Evolutionary conservation across 345 rosid species (phyloP).

Genomic region (Sapria himalayana): DNA sequence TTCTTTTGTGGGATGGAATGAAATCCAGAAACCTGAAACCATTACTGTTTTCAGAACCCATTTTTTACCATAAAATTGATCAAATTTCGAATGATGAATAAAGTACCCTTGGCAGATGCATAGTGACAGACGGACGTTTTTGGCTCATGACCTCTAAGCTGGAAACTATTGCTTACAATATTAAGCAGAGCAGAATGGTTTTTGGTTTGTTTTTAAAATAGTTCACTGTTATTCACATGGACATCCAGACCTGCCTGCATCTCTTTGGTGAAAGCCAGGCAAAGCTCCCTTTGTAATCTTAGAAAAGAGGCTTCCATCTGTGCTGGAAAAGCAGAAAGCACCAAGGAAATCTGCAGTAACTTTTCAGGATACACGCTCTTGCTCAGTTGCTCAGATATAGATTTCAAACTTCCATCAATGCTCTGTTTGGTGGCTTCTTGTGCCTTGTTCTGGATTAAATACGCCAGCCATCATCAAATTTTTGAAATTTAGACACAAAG

Average conservation of each 20-base stretch:
- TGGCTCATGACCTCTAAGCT: constrained; percentile 15
- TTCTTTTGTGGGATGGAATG: constrained; percentile 13
- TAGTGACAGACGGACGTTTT: constrained; percentile 15
- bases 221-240: constrained; percentile 1
- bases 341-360: constrained; percentile 22
- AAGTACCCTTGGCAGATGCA: constrained; percentile 25
- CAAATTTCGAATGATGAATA: constrained; percentile 1
- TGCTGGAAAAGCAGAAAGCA: constrained; percentile 34
- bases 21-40: constrained; percentile 20
- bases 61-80: neutral
- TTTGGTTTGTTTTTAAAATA: neutral
- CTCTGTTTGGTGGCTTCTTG: constrained; percentile 41
- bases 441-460: constrained; percentile 41
- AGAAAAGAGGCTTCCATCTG: constrained; percentile 30
- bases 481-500: too few relatives aligned
- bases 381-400: constrained; percentile 35
- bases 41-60: constrained; percentile 5
- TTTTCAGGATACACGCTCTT: constrained; percentile 27
- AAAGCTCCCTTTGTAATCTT: constrained; percentile 32
- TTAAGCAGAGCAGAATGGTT: too few relatives aligned
- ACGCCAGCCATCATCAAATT: too few relatives aligned
- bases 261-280: constrained; percentile 26
- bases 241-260: constrained; percentile 28
- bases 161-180: constrained; percentile 23
- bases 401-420: constrained; percentile 37